phyloP scores from a whole-genome alignment of 208 protist genomes.

The Acanthamoeba triangularis region DNA sequence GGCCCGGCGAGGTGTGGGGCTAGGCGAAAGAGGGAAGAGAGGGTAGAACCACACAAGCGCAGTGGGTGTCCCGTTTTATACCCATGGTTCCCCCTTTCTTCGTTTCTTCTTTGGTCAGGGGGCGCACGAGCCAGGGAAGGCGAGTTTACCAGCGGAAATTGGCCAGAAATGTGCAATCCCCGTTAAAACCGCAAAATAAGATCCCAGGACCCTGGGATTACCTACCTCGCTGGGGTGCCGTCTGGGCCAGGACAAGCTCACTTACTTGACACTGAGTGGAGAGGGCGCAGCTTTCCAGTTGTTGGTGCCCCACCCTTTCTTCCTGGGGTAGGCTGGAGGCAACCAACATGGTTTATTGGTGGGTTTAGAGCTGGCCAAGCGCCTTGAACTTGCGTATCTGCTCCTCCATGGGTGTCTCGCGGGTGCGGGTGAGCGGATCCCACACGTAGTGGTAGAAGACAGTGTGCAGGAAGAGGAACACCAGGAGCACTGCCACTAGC shows the following conservation, averaged over 20 bases:
- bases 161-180: neutral
- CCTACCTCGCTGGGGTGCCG: too few species aligned
- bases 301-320: too few species aligned
- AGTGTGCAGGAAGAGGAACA: conserved; percentile 19
- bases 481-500: neutral
- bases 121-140: neutral
- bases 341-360: too few species aligned
- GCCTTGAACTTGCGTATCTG: neutral
- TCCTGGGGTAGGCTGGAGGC: too few species aligned
- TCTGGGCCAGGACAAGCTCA: too few species aligned
- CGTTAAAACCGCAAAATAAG: too few species aligned
- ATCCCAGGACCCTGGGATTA: too few species aligned
- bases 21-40: neutral
- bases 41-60: neutral
- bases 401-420: conserved; percentile 16
- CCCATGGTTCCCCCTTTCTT: neutral
- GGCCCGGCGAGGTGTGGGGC: neutral
- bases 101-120: neutral
- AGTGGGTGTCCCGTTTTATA: neutral
- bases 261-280: too few species aligned
- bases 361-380: conserved; percentile 22
- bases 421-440: neutral
- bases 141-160: neutral
- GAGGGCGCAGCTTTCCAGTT: too few species aligned
- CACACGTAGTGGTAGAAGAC: conserved; percentile 25